phyloP scores from a whole-genome alignment of 345 rosid species.

The Brassica napus region DNA sequence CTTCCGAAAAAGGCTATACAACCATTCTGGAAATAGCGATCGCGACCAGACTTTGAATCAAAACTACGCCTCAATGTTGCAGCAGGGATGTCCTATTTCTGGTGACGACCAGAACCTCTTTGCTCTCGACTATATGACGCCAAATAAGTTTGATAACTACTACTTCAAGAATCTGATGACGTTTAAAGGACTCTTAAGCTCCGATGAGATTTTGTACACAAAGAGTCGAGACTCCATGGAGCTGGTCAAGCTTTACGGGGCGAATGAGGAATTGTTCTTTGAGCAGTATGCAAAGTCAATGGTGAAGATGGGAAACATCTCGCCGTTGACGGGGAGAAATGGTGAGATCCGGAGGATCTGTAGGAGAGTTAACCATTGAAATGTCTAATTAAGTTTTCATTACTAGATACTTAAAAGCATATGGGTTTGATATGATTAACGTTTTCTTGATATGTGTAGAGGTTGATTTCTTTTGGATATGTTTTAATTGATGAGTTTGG shows the following conservation, averaged over 20 bases:
- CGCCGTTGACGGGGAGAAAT: conserved; percentile 62
- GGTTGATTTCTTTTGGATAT: not conserved
- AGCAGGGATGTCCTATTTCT: conserved; percentile 49
- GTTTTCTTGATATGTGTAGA: conserved; percentile 9
- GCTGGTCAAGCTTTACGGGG: conserved; percentile 58
- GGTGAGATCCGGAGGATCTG: conserved; percentile 69
- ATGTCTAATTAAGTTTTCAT: not conserved
- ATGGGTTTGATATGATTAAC: not conserved
- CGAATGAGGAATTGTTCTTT: conserved; percentile 54
- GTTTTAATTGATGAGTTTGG: not conserved
- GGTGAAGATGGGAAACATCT: conserved; percentile 74
- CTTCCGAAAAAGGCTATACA: conserved; percentile 79
- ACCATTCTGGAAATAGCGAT: conserved; percentile 63
- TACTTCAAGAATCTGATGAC: conserved; percentile 68
- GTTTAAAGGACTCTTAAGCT: conserved; percentile 65
- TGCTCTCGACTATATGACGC: conserved; percentile 56
- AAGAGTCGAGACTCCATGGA: conserved; percentile 52
- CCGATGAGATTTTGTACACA: conserved; percentile 68
- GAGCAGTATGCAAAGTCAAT: conserved; percentile 72
- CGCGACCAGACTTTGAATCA: conserved; percentile 58
- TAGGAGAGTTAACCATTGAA: conserved; percentile 50
- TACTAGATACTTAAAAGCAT: not conserved
- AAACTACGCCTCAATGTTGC: conserved; percentile 48
- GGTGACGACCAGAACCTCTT: conserved; percentile 65
- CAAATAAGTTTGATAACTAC: conserved; percentile 65